A percentile compares a stretch with the other conserved stretches of the same genome.
These are phyloP conservation scores for Vigna radiata DNA, from an alignment of 306 rosid genomes.

Conservation along the genomic window DNA sequence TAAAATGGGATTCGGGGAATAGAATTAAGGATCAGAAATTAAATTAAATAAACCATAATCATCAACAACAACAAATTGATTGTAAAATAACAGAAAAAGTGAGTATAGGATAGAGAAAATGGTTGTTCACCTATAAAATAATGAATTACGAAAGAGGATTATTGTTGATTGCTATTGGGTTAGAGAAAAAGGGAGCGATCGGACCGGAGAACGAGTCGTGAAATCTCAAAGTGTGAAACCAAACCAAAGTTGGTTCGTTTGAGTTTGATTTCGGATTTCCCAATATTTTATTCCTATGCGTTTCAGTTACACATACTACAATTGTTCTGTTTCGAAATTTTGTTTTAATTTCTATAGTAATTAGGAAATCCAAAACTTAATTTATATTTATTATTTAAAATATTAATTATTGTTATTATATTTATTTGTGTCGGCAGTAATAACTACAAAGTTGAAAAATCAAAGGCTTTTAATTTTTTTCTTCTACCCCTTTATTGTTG, in stretches of 20 bases:
- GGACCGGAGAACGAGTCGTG: background rate
- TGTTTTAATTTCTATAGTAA: background rate
- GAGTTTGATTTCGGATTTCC: background rate
- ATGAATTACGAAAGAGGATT: background rate
- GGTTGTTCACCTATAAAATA: conserved; percentile 4
- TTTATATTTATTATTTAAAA: background rate
- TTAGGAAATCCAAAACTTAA: background rate
- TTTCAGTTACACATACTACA: background rate
- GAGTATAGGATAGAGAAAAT: background rate
- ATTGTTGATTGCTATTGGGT: background rate
- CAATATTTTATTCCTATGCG: background rate
- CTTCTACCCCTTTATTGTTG: background rate
- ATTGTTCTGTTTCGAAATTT: too few relatives aligned
- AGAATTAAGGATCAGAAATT: conserved; percentile 5
- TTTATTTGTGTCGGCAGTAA: background rate
- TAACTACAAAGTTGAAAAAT: background rate
- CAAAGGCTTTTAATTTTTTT: background rate
- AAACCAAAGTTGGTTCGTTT: conserved; percentile 4
- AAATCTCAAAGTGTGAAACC: background rate
- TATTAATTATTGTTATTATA: background rate
- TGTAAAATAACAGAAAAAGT: background rate
- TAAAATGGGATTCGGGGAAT: conserved; percentile 4
- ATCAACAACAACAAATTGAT: background rate
- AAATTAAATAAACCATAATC: background rate
- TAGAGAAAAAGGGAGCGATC: conserved; percentile 21